These are phyloP conservation scores for Hypoxylon cercidicola DNA, from an alignment of 495 filamentous ascomycete species.

Conservation along the genomic window DNA sequence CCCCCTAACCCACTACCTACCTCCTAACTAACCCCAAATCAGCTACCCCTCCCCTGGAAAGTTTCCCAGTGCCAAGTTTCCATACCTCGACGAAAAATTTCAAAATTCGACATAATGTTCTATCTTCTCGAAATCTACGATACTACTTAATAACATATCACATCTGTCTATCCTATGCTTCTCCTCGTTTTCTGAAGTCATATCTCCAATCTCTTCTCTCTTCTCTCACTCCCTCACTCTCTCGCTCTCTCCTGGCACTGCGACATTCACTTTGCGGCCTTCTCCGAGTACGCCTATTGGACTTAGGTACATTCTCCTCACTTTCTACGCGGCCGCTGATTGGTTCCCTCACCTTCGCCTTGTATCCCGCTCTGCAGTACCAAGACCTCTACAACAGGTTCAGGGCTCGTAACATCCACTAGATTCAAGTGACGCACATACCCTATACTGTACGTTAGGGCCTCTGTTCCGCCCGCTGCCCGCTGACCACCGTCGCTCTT, in stretches of 20 bases:
- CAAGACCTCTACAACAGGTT: slow-evolving; percentile 23
- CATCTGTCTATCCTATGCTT: slow-evolving; percentile 24
- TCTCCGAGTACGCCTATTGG: slow-evolving; percentile 34
- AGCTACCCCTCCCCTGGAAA: slow-evolving; percentile 23
- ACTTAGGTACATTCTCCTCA: slow-evolving; percentile 30
- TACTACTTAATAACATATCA: slow-evolving; percentile 29
- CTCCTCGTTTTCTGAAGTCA: slow-evolving; percentile 24
- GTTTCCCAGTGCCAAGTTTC: slow-evolving; percentile 37
- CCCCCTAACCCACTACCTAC: background rate
- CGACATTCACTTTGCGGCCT: slow-evolving; percentile 26
- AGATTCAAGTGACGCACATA: slow-evolving; percentile 18
- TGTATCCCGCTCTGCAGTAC: slow-evolving; percentile 26
- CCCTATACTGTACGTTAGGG: slow-evolving; percentile 6
- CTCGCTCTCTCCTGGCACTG: slow-evolving; percentile 1
- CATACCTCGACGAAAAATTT: slow-evolving; percentile 25
- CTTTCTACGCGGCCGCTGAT: slow-evolving; percentile 24
- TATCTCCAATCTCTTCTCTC: slow-evolving; percentile 11
- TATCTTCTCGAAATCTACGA: slow-evolving; percentile 32
- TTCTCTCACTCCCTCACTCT: slow-evolving; percentile 7
- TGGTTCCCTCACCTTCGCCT: slow-evolving; percentile 31
- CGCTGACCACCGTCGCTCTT: slow-evolving; percentile 10
- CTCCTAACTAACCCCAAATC: slow-evolving; percentile 16
- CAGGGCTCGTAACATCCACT: background rate
- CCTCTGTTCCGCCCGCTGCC: slow-evolving; percentile 5
- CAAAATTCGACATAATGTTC: slow-evolving; percentile 19